Base-by-base conservation (phyloP, 164 flowering plant genomes). In the Euptelea pleiosperma region DNA sequence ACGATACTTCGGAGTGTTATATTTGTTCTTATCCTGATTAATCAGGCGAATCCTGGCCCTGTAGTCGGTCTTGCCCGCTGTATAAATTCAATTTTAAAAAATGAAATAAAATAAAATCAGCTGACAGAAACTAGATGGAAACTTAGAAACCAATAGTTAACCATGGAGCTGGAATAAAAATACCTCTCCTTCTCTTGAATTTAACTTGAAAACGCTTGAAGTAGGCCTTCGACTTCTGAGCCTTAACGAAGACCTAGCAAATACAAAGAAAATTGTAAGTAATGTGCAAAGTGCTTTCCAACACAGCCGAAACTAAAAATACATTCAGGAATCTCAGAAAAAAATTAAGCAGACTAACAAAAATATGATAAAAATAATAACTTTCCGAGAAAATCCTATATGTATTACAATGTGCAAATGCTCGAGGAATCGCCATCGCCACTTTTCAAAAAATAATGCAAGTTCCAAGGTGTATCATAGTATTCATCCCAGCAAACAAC, bases 31-130 rank as follows among this genome's bases (percentile, higher is more conserved):
- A 72, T 89, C 94, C 58, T 89, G 95, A 58, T 89, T 89, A 40
- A 89, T 89, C 42, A 89, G 56, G 21, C 94, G 84, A 50, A 82
- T 81, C 58, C 97, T 78, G 4, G 97, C 97, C 2, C 97, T 60
- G 65, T 89, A 89, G 37, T 89, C 97, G 1, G 97, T 89, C 80
- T 89, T 89, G 0, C 97, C 95, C 80, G 70, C 92, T 89, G 75
- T 25, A 48, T 12, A 41, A 28, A 54, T 30, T 53, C 12, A 18
- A 6, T 46, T 12, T 4, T 36, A 36, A 22, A 14, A 44, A 44
- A 18, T 53, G 18, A 34, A 6, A 9, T 28, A 35, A 61, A 25
- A 22, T 31, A 4, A 30, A 22, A n/a, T n/a, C n/a, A 10, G 42
- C n/a, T n/a, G n/a, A n/a, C n/a, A n/a, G 10, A 10, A 3, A 3